These are phyloP conservation scores for Nitzschia palea DNA, from an alignment of 108 stramenopile genomes.

Conservation along the genomic window DNA sequence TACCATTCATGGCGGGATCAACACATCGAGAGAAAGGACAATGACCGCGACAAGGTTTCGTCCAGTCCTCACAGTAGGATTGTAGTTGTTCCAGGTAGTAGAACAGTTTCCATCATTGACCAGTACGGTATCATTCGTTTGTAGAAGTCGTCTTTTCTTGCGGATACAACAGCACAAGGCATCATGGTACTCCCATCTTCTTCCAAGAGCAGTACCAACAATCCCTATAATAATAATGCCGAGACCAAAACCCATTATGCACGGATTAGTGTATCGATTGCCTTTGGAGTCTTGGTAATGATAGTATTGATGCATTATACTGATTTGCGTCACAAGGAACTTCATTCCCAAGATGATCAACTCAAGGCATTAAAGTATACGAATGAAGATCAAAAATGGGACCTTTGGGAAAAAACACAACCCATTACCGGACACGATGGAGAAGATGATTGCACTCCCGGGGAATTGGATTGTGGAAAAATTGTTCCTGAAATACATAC, in stretches of 20 bases:
- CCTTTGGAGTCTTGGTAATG: conserved; percentile 4
- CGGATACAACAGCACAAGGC: too few species aligned
- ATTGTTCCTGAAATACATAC: background rate
- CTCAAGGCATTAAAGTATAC: background rate
- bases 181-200: too few species aligned
- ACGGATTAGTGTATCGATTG: background rate
- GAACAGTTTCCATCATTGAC: too few species aligned
- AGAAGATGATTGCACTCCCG: conserved; percentile 1
- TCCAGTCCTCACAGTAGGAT: too few species aligned
- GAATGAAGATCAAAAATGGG: background rate
- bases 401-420: background rate
- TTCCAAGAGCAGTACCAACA: background rate
- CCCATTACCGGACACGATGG: background rate
- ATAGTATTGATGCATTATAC: conserved; percentile 6
- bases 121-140: too few species aligned
- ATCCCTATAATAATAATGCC: conserved; percentile 1
- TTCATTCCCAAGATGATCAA: background rate
- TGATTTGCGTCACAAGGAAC: background rate
- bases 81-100: too few species aligned
- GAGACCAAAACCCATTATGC: background rate
- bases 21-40: too few species aligned
- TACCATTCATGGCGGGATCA: too few species aligned
- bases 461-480: background rate
- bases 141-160: too few species aligned
- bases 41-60: too few species aligned